phyloP scores from a whole-genome alignment of 2,329 filamentous ascomycete species.

The Onygena corvina region DNA sequence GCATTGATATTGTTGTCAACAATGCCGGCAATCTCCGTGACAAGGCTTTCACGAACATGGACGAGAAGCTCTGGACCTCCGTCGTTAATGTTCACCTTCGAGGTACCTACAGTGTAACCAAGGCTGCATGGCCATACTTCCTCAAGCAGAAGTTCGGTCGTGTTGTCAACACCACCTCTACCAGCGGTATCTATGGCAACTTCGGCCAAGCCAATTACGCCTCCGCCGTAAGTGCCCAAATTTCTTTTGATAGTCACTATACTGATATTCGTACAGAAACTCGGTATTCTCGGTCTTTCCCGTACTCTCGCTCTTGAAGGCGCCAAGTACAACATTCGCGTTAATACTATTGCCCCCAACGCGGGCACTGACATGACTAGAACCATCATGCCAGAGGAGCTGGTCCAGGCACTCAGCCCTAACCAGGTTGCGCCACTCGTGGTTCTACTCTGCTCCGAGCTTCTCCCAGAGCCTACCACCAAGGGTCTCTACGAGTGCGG shows the following conservation, averaged over 20 bases:
- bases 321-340: constrained; percentile 91
- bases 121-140: constrained; percentile 95
- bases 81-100: constrained; percentile 86
- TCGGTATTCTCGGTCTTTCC: constrained; percentile 88
- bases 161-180: constrained; percentile 92
- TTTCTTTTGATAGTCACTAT: constrained; percentile 16
- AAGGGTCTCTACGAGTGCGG: constrained; percentile 89
- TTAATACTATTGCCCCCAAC: constrained; percentile 97
- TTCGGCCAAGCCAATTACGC: constrained; percentile 98
- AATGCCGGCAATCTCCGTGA: constrained; percentile 96
- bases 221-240: constrained; percentile 53
- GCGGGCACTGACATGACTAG: constrained; percentile 91
- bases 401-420: constrained; percentile 98
- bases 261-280: constrained; percentile 46
- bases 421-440: constrained; percentile 95
- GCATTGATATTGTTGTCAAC: constrained; percentile 92
- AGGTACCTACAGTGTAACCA: constrained; percentile 92
- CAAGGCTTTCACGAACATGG: constrained; percentile 97
- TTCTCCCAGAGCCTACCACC: constrained; percentile 69
- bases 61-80: constrained; percentile 81
- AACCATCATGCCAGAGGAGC: constrained; percentile 88
- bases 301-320: constrained; percentile 87
- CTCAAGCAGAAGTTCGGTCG: constrained; percentile 98
- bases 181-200: constrained; percentile 96
- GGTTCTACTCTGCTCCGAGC: constrained; percentile 73